Evolutionary conservation across 495 filamentous ascomycete genomes (phyloP), one percentile per base, ranked within the genome.

Genomic region (Mytilinidion resinicola): DNA sequence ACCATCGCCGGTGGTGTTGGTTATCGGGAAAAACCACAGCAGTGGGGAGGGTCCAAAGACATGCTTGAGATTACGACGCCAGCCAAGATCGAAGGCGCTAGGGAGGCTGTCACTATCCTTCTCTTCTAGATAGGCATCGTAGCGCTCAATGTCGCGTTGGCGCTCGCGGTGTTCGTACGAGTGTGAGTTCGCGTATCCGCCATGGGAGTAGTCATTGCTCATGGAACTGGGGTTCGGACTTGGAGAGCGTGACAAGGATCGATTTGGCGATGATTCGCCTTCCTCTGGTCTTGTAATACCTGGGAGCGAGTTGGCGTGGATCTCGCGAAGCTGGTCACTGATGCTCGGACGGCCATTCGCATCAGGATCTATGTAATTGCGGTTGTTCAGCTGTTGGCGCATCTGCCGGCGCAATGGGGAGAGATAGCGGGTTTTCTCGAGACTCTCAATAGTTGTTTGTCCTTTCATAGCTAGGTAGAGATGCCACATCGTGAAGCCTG

Each of bases 341-440:
- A 90, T 89, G 49, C 76, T 80, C 37, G 86, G 84, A 0, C 83
- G 72, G 14, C 76, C 74, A 11, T 77, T 64, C 66, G 79, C 77
- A 52, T 75, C 74, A 21, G 76, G 73, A 12, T 68, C 63, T 19
- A 64, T 4, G 51, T 65, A 66, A 50, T 70, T 63, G 17, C 68
- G 57, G 34, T 52, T 77, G 80, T 57, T 80, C 77, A 67, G 60
- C 9, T 66, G 57, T 25, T 82, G 74, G 57, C 88, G 83, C 70
- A 92, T 77, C 19, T 77, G 78, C 60, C 82, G 85, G 46, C 85
- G 80, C 30, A 95, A 70, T 3, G 90, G 90, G 8, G 85, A 86
- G 0, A 95, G 80, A 69, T 98, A 97, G 41, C 95, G 83, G 0
- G 90, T 96, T 69, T 90, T 96, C 75, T 98, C 95, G 41, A 98